Conservation (phyloP, 106 monocot genomes). For the Amphibolis antarctica region DNA sequence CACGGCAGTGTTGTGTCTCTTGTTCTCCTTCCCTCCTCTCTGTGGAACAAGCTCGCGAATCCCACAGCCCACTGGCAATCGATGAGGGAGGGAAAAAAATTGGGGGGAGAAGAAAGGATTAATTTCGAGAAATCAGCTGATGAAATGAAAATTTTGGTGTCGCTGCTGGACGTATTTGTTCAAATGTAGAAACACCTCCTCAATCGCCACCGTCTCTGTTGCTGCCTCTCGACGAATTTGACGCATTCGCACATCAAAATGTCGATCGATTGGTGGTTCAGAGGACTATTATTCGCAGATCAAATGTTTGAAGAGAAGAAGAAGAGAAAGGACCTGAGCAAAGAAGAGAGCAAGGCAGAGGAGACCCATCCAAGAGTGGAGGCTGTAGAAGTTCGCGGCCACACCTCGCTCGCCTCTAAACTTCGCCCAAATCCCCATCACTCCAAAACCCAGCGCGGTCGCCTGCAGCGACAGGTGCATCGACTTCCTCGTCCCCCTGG, state of each 20-base stretch:
- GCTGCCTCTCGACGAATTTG: too few species aligned
- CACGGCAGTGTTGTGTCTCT: constrained; percentile 34
- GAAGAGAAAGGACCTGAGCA: constrained; percentile 34
- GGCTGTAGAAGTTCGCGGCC: constrained; percentile 49
- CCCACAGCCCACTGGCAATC: constrained; percentile 60
- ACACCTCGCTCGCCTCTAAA: constrained; percentile 36
- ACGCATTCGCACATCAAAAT: too few species aligned
- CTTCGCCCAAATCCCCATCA: constrained; percentile 63
- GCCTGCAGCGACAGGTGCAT: constrained; percentile 45
- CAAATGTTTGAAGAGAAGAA: too few species aligned
- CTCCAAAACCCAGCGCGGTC: constrained; percentile 39
- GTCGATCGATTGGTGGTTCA: too few species aligned
- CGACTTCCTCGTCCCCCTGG: constrained; percentile 31
- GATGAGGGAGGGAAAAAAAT: too few species aligned
- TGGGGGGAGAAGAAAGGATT: too few species aligned
- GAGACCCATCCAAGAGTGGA: constrained; percentile 76
- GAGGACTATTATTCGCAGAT: too few species aligned
- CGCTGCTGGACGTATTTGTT: too few species aligned
- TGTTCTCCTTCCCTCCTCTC: constrained; percentile 26
- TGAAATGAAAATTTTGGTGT: too few species aligned
- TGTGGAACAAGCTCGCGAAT: constrained; percentile 43
- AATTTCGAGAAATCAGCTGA: too few species aligned
- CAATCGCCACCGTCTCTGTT: too few species aligned
- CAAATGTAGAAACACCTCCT: too few species aligned
- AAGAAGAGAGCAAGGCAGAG: constrained; percentile 45